A percentile compares a stretch with the other conserved stretches of the same genome.
phyloP scores from a whole-genome alignment of 352 stramenopile species.

The Globisporangium nagaii region DNA sequence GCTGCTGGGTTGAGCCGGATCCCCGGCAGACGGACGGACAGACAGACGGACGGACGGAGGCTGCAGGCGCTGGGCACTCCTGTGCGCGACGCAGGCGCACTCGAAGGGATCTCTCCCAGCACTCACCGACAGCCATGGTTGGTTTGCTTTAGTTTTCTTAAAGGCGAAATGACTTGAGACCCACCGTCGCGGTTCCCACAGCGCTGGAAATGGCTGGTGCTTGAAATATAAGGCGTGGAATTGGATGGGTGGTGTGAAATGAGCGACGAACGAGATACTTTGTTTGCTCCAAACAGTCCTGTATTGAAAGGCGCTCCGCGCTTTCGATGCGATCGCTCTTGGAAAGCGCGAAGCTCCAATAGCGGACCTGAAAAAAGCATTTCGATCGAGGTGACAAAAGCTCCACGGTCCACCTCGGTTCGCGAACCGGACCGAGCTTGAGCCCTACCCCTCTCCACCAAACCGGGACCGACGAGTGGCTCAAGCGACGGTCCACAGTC shows the following conservation, averaged over 20 bases:
- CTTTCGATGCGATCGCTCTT: no score
- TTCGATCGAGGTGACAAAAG: constrained; percentile 5
- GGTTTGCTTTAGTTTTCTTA: constrained; percentile 76
- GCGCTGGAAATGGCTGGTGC: constrained; percentile 55
- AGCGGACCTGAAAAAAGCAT: no score
- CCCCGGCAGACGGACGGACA: constrained; percentile 1
- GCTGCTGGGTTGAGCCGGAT: neutral
- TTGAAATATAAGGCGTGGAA: no score
- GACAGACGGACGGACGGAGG: neutral
- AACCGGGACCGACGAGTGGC: no score
- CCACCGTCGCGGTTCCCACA: constrained; percentile 10
- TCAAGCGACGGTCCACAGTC: no score
- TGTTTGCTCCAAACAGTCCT: no score
- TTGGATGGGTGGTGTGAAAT: no score
- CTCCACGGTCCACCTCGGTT: neutral
- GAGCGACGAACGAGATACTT: no score
- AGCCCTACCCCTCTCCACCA: neutral
- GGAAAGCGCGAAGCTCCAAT: no score
- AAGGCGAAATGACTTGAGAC: constrained; percentile 78
- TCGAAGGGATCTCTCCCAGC: no score
- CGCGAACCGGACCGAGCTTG: neutral
- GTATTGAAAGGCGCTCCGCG: no score
- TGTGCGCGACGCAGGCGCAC: no score
- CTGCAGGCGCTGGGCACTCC: neutral
- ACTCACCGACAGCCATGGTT: constrained; percentile 86